Evolutionary conservation across 1,139 yeast species (phyloP), one percentile per base, ranked within the genome.

Genomic region (Taiozyma sp.): DNA sequence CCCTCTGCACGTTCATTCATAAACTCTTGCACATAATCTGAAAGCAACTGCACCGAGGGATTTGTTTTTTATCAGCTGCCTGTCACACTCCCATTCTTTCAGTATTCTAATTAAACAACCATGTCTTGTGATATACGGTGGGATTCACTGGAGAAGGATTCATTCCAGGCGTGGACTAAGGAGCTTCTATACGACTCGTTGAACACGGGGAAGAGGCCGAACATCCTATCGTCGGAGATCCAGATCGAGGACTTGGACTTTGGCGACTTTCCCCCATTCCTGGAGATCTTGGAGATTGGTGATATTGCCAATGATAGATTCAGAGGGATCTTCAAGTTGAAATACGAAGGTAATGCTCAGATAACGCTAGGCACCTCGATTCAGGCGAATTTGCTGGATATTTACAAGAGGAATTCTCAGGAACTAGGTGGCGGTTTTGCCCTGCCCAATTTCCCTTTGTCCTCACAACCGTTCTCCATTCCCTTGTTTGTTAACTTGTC

Each of bases 71-170:
- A 13, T 30, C n/a, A 30, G 13, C n/a, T n/a, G 35, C 19, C 16
- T n/a, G 4, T 19, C 35, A 32, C 14, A 13, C 16, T n/a, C 35
- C 35, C 35, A 32, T 32, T 30, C n/a, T 30, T 32, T 14, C 35
- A 32, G n/a, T n/a, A 32, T n/a, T n/a, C 35, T 14, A 8, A 32
- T 19, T 32, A 30, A 30, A 30, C 19, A 32, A 30, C 29, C 29
- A 87, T 87, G 95, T 85, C 95, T 24, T 86, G 88, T 66, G 81
- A 81, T 60, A 85, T 87, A 58, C 81, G 85, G 68, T 87, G 95
- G 95, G 79, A 80, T 59, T 75, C 88, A n/a, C 74, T 87, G 47
- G 88, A 85, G 59, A 80, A 86, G 50, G 87, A 84, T 49, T 74
- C 82, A 44, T 75, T 88, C 60, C 75, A 83, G 43, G 69, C 74